Evolutionary conservation across 2,329 filamentous ascomycete genomes (phyloP), one percentile per base, ranked within the genome.

Genomic region (Penicillium polonicum): DNA sequence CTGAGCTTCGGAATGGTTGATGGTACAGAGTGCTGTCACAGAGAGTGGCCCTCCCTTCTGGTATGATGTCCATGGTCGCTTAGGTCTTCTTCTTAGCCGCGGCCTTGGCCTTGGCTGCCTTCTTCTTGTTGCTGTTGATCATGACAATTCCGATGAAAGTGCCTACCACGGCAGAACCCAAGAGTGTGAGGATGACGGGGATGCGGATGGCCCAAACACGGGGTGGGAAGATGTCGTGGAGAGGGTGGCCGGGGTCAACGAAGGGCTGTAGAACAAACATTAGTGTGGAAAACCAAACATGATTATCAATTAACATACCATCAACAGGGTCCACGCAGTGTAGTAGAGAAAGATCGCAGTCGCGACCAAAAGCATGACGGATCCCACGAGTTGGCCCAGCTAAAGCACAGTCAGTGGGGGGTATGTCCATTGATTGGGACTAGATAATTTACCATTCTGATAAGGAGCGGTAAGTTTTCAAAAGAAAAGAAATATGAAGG

Each of bases 141-240:
- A 99, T 99, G 72, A 99, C 93, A 73, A 96, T 88, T 70, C 90
- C 89, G 67, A 99, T 83, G 82, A 99, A 99, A 60, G 91, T 95
- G 63, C 94, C 94, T 60, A 99, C 93, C 59, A 99, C 92, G 59
- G 94, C 92, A 60, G 88, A 92, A 64, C 89, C 92, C 65, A 99
- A 83, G 46, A 99, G 87, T 63, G 97, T 88, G 67, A 99, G 87
- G 74, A 99, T 96, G 69, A 99, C 93, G 68, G 94, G 94, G 72
- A 99, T 94, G 76, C 94, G 92, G 74, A 99, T 96, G 60, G 94
- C 94, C 94, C 94, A 99, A 74, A 96, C 92, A 75, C 94, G 92
- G 46, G 93, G 93, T 61, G 91, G 94, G 81, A 99, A 99, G 80
- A 97, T 84, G 75, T 89, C 89, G 75, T 99, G 94, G 58, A 97